phyloP scores from a whole-genome alignment of 2,329 filamentous ascomycete species.

The Aspergillus carbonarius region DNA sequence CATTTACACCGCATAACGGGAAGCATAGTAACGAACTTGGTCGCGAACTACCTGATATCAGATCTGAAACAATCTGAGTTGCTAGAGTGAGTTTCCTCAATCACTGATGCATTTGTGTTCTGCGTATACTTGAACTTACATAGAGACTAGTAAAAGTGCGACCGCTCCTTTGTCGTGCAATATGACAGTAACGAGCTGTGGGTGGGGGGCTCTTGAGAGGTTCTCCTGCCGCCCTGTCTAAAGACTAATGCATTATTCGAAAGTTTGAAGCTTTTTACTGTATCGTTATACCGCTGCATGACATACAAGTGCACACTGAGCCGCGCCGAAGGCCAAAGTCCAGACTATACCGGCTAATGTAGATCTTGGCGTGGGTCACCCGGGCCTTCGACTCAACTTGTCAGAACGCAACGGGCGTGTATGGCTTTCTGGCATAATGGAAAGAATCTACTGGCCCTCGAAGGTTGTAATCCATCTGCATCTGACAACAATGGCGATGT shows the following conservation, averaged over 20 bases:
- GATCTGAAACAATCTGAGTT: constrained; percentile 1
- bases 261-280: neutral
- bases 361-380: neutral
- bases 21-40: neutral
- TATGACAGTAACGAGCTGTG: neutral
- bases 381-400: neutral
- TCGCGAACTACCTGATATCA: constrained; percentile 5
- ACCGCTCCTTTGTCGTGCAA: neutral
- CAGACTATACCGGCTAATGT: neutral
- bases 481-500: neutral
- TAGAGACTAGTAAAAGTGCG: neutral
- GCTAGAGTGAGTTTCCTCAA: neutral
- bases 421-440: neutral
- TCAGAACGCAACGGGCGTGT: neutral
- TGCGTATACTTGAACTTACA: neutral
- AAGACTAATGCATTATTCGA: neutral
- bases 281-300: neutral
- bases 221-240: neutral
- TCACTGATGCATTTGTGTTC: neutral
- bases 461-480: neutral
- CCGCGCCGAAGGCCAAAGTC: neutral
- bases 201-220: neutral
- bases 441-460: neutral
- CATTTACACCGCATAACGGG: constrained; percentile 9
- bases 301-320: neutral